Percentiles rank a stretch among this genome's conserved stretches.
These are phyloP conservation scores for Sanghuangporus sanghuang DNA, from an alignment of 1,284 basidiomycete species.

Conservation along the genomic window DNA sequence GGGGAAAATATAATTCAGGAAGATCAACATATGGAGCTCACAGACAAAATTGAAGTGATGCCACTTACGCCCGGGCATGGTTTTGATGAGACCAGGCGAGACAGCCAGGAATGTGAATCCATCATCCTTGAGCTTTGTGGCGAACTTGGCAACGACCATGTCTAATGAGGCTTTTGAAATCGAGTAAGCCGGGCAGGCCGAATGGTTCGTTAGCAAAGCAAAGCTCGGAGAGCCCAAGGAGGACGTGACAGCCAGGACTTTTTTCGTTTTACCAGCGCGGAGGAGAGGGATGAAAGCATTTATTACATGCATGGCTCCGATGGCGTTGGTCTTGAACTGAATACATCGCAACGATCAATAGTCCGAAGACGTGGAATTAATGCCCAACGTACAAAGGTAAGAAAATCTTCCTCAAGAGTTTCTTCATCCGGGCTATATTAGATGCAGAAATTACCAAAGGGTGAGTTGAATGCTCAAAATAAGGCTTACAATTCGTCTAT, in stretches of 20 bases:
- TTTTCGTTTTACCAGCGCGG: slow-evolving; percentile 21
- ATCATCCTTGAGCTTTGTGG: slow-evolving; percentile 20
- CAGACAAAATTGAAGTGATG: background rate
- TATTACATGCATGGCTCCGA: slow-evolving; percentile 22
- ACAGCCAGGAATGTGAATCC: slow-evolving; percentile 21
- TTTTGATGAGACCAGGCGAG: slow-evolving; percentile 23
- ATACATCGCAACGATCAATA: background rate
- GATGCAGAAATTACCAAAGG: background rate
- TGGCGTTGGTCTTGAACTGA: slow-evolving; percentile 23
- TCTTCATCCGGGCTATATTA: slow-evolving; percentile 9
- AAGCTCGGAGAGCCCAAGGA: slow-evolving; percentile 20
- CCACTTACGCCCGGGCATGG: slow-evolving; percentile 10
- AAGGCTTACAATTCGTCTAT: slow-evolving; percentile 21
- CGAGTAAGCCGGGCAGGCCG: slow-evolving; percentile 12
- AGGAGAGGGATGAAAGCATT: slow-evolving; percentile 25
- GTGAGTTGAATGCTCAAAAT: background rate
- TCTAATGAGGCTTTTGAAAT: slow-evolving; percentile 24
- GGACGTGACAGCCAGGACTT: slow-evolving; percentile 21
- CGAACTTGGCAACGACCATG: slow-evolving; percentile 23
- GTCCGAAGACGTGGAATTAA: background rate
- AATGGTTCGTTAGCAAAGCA: slow-evolving; percentile 3
- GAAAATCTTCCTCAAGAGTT: slow-evolving; percentile 24
- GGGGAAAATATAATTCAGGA: background rate
- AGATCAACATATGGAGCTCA: background rate
- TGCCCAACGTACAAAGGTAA: slow-evolving; percentile 19